Percentiles rank a stretch among this genome's conserved stretches.
Evolutionary conservation across 148 eudicot species (phyloP).

Genomic region (Mesembryanthemum crystallinum): DNA sequence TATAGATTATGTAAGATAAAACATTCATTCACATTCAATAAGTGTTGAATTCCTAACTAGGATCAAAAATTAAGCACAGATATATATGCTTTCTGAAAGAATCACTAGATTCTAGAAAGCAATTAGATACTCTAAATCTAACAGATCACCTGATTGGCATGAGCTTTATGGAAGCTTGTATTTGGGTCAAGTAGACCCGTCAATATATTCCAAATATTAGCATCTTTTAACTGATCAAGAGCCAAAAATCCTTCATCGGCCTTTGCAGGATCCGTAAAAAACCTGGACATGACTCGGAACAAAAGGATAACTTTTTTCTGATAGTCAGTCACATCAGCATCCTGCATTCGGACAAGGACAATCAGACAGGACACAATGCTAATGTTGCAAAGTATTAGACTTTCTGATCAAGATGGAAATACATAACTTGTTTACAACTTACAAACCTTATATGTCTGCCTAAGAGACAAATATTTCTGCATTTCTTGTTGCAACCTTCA

Average conservation of each 20-base stretch:
- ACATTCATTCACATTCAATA: not conserved
- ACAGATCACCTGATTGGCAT: conserved; percentile 57
- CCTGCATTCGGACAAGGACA: conserved; percentile 46
- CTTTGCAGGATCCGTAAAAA: conserved; percentile 71
- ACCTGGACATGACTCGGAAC: conserved; percentile 81
- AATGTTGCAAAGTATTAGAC: not conserved
- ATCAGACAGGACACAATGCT: conserved; percentile 14
- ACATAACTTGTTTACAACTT: not conserved
- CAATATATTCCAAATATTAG: conserved; percentile 75
- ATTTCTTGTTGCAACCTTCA: conserved; percentile 94
- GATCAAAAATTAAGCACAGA: conserved; percentile 5
- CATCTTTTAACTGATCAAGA: conserved; percentile 93
- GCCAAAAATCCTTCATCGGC: conserved; percentile 78
- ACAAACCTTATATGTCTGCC: conserved; percentile 73
- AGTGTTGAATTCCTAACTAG: not conserved
- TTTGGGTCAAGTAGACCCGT: conserved; percentile 58
- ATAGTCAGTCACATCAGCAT: conserved; percentile 56
- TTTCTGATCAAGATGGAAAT: not conserved
- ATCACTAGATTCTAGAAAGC: not conserved
- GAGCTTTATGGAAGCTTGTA: conserved; percentile 56
- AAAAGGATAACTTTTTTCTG: conserved; percentile 61
- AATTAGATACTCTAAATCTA: conserved; percentile 3
- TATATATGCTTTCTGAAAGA: not conserved
- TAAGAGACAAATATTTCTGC: conserved; percentile 86
- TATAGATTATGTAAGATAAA: not conserved